Conservation (phyloP, 768 basidiomycete genomes). For the Kwoniella pini region DNA sequence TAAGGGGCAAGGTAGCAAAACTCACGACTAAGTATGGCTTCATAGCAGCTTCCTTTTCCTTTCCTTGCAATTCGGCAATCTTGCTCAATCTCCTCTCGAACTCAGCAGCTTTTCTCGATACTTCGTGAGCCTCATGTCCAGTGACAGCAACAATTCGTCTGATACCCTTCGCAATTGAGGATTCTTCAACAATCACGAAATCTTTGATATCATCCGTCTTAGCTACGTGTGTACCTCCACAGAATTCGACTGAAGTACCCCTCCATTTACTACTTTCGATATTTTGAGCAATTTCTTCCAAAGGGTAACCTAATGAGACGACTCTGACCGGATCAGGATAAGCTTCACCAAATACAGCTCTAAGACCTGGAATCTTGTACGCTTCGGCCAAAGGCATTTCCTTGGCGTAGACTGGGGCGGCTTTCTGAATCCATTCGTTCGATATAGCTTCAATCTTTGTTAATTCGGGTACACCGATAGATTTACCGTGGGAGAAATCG, state of each 20-base stretch:
- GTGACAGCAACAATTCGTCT: conserved; percentile 92
- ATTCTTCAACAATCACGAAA: conserved; percentile 91
- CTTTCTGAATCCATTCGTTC: conserved; percentile 83
- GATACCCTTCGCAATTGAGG: conserved; percentile 97
- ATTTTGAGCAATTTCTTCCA: conserved; percentile 82
- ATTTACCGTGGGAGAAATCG: conserved; percentile 95
- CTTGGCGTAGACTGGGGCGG: conserved; percentile 84
- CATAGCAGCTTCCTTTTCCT: conserved; percentile 81
- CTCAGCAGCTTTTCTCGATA: conserved; percentile 66
- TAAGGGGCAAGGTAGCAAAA: neutral
- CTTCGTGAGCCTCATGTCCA: conserved; percentile 86
- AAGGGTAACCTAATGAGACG: conserved; percentile 81
- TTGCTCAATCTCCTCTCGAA: conserved; percentile 66
- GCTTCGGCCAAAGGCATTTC: conserved; percentile 77
- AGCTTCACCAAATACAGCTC: conserved; percentile 95
- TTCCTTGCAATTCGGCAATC: conserved; percentile 65
- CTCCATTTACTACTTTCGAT: conserved; percentile 89
- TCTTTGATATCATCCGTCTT: conserved; percentile 97
- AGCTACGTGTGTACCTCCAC: conserved; percentile 97
- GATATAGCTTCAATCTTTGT: conserved; percentile 78
- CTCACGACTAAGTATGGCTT: conserved; percentile 64
- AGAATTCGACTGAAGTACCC: conserved; percentile 89
- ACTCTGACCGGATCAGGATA: conserved; percentile 98
- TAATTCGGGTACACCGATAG: conserved; percentile 74
- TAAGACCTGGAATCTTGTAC: conserved; percentile 83